phyloP scores from a whole-genome alignment of 352 stramenopile species.

The Poterioochromonas sp. region DNA sequence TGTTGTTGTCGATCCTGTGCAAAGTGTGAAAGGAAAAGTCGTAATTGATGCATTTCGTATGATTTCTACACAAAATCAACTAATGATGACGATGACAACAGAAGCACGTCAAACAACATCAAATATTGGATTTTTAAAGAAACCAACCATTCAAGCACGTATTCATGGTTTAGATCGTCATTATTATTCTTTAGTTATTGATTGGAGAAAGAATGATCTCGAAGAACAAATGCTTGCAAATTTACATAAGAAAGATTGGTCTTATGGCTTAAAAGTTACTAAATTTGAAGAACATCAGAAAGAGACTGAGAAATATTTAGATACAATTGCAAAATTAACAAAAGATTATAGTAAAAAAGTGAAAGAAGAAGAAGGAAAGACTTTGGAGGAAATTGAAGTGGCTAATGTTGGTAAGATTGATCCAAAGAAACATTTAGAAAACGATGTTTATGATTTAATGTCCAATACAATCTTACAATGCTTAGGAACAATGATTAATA shows the following conservation, averaged over 20 bases:
- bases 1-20: conserved; percentile 98
- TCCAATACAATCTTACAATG: conserved; percentile 95
- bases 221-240: conserved; percentile 99
- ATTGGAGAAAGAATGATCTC: conserved; percentile 90
- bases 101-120: conserved; percentile 95
- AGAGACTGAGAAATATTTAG: conserved; percentile 79
- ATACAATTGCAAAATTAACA: conserved; percentile 85
- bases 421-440: conserved; percentile 82
- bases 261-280: conserved; percentile 78
- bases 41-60: conserved; percentile 99
- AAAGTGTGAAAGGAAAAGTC: conserved; percentile 70
- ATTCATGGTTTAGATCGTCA: conserved; percentile 97
- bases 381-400: conserved; percentile 86
- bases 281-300: conserved; percentile 89
- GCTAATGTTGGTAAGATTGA: conserved; percentile 94
- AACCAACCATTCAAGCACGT: conserved; percentile 94
- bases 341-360: conserved; percentile 95
- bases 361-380: conserved; percentile 86
- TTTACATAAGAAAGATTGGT: conserved; percentile 95
- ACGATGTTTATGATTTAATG: conserved; percentile 92
- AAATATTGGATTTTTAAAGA: conserved; percentile 97
- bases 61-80: conserved; percentile 97
- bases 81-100: conserved; percentile 58
- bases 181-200: conserved; percentile 93
- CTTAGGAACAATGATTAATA: conserved; percentile 95